Conservation (phyloP, 2,329 filamentous ascomycete species). For the Purpureocillium lavendulum region DNA sequence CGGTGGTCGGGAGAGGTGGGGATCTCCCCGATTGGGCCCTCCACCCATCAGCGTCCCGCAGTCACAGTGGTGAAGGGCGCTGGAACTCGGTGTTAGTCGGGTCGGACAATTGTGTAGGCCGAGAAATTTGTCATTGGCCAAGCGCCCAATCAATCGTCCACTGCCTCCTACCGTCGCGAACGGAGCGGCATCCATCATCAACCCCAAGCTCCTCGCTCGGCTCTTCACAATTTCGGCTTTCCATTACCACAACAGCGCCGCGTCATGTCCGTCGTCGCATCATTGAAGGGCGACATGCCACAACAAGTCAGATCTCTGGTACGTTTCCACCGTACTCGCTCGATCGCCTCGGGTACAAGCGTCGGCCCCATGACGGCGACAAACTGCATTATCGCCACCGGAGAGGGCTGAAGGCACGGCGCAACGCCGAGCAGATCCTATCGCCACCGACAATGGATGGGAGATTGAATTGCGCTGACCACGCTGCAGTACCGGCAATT, state of each 20-base stretch:
- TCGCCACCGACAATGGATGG: constrained; percentile 1
- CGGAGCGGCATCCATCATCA: not conserved
- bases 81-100: constrained; percentile 2
- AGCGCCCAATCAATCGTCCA: not conserved
- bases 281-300: constrained; percentile 44
- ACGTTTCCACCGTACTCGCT: constrained; percentile 16
- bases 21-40: not conserved
- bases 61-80: not conserved
- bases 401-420: too few species aligned
- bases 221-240: not conserved
- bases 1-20: not conserved
- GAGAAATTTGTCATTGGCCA: constrained; percentile 3
- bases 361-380: too few species aligned
- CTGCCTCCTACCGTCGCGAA: not conserved
- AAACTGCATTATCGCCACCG: too few species aligned
- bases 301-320: constrained; percentile 51
- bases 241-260: not conserved
- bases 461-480: not conserved
- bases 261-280: constrained; percentile 29
- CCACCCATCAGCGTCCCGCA: not conserved
- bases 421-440: too few species aligned
- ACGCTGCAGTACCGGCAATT: constrained; percentile 74
- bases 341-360: too few species aligned
- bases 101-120: constrained; percentile 4
- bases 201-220: not conserved